phyloP scores from a whole-genome alignment of 768 basidiomycete species.

The Asterophora parasitica region DNA sequence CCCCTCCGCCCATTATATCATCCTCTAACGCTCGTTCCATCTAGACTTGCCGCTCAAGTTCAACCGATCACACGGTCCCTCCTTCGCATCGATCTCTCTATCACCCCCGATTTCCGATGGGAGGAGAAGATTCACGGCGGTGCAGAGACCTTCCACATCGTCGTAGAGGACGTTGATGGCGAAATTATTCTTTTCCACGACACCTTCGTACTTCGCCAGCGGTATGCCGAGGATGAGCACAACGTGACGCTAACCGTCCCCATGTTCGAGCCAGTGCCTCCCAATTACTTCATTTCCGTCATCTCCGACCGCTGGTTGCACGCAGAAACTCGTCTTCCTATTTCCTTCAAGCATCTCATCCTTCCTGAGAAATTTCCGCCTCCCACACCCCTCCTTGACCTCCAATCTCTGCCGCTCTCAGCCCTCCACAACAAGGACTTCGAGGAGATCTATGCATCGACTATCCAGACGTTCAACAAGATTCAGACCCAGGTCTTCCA shows the following conservation, averaged over 20 bases:
- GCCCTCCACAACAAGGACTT: slow-evolving; percentile 93
- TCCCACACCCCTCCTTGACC: slow-evolving; percentile 88
- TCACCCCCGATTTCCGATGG: slow-evolving; percentile 98
- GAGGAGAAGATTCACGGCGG: slow-evolving; percentile 89
- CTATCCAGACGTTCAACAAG: slow-evolving; percentile 91
- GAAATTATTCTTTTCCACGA: slow-evolving; percentile 96
- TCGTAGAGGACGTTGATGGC: slow-evolving; percentile 97
- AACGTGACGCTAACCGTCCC: slow-evolving; percentile 92
- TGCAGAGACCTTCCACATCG: slow-evolving; percentile 87
- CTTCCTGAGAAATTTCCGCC: slow-evolving; percentile 95
- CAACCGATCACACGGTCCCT: slow-evolving; percentile 94
- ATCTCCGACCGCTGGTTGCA: slow-evolving; percentile 96
- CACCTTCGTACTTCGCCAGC: slow-evolving; percentile 84
- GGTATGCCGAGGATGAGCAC: slow-evolving; percentile 91
- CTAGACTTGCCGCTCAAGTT: slow-evolving; percentile 87
- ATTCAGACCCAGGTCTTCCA: slow-evolving; percentile 99
- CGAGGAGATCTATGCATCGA: slow-evolving; percentile 77
- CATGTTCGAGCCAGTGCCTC: slow-evolving; percentile 95
- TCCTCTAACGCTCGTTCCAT: not conserved
- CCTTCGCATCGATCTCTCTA: slow-evolving; percentile 87
- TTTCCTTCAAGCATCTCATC: slow-evolving; percentile 97
- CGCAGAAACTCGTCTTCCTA: slow-evolving; percentile 88
- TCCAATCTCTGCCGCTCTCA: slow-evolving; percentile 84
- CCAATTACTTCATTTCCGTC: slow-evolving; percentile 96
- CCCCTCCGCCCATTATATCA: too few species aligned